Conservation (phyloP, 1,284 basidiomycete species). For the Leccinum colubrinum region DNA sequence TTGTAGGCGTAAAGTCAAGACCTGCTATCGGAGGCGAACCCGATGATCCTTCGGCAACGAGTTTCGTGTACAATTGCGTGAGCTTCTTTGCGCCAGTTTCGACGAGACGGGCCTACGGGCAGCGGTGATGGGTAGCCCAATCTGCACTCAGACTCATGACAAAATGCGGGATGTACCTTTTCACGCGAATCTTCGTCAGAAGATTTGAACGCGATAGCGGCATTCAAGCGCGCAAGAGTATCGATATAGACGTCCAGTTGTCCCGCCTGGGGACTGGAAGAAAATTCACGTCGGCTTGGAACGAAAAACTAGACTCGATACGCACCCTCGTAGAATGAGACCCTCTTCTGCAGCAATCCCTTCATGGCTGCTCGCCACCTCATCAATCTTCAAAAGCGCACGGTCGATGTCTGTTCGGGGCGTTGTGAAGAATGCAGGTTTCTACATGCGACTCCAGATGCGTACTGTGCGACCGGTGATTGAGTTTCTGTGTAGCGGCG, state of each 20-base stretch:
- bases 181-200: slow-evolving; percentile 56
- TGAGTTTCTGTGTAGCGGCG: slow-evolving; percentile 70
- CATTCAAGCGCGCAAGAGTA: slow-evolving; percentile 71
- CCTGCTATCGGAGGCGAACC: slow-evolving; percentile 60
- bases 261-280: slow-evolving; percentile 60
- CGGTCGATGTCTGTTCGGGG: slow-evolving; percentile 66
- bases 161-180: slow-evolving; percentile 39
- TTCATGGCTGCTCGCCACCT: slow-evolving; percentile 70
- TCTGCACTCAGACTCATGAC: background rate
- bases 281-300: background rate
- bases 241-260: slow-evolving; percentile 66
- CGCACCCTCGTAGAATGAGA: slow-evolving; percentile 71
- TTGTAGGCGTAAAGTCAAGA: slow-evolving; percentile 49
- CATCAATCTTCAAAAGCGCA: slow-evolving; percentile 72
- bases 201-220: slow-evolving; percentile 73
- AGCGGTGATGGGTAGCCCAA: too few species aligned
- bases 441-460: slow-evolving; percentile 7
- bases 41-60: slow-evolving; percentile 78
- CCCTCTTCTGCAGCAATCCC: slow-evolving; percentile 77
- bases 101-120: slow-evolving; percentile 60
- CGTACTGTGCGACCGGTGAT: slow-evolving; percentile 65
- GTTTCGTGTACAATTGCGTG: slow-evolving; percentile 73
- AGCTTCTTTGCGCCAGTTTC: slow-evolving; percentile 81
- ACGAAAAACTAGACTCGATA: background rate
- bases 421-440: slow-evolving; percentile 1